phyloP scores from a whole-genome alignment of 306 rosid species.

The Fragaria vesca region DNA sequence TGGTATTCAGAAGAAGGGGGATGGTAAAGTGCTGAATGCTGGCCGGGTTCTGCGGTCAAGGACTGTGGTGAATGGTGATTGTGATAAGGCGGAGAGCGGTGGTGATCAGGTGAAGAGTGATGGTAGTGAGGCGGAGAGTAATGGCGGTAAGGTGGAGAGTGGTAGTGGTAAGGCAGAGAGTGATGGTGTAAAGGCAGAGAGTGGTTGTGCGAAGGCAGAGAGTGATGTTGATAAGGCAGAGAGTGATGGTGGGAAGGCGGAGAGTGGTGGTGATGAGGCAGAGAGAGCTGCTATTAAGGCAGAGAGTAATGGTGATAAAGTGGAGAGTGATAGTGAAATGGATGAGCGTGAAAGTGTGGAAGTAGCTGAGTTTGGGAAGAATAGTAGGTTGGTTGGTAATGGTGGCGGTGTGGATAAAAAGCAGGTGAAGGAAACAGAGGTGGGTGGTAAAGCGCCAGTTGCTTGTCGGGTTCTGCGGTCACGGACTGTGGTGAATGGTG shows the following conservation, averaged over 20 bases:
- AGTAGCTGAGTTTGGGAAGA: slow-evolving; percentile 34
- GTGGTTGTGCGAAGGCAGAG: slow-evolving; percentile 20
- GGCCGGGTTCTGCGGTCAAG: slow-evolving; percentile 3
- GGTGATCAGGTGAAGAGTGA: background rate
- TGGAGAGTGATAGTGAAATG: slow-evolving; percentile 27
- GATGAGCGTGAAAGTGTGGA: slow-evolving; percentile 35
- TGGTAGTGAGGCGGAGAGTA: background rate
- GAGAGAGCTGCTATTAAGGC: background rate
- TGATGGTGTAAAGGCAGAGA: background rate
- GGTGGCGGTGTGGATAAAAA: slow-evolving; percentile 26
- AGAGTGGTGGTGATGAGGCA: background rate
- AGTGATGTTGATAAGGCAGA: slow-evolving; percentile 27
- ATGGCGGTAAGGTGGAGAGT: no score
- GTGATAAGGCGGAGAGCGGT: slow-evolving; percentile 27
- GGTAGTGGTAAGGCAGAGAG: background rate
- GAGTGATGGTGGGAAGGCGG: slow-evolving; percentile 10
- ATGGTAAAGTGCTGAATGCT: slow-evolving; percentile 25
- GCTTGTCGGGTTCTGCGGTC: slow-evolving; percentile 66
- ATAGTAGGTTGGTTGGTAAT: slow-evolving; percentile 30
- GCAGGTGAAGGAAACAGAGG: slow-evolving; percentile 31
- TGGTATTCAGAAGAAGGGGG: slow-evolving; percentile 18
- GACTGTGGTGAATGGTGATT: background rate
- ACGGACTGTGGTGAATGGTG: slow-evolving; percentile 33
- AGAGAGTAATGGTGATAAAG: background rate
- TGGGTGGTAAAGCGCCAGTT: slow-evolving; percentile 25